These are phyloP conservation scores for Xylaria sp. DNA, from an alignment of 2,329 filamentous ascomycete species.

Conservation along the genomic window DNA sequence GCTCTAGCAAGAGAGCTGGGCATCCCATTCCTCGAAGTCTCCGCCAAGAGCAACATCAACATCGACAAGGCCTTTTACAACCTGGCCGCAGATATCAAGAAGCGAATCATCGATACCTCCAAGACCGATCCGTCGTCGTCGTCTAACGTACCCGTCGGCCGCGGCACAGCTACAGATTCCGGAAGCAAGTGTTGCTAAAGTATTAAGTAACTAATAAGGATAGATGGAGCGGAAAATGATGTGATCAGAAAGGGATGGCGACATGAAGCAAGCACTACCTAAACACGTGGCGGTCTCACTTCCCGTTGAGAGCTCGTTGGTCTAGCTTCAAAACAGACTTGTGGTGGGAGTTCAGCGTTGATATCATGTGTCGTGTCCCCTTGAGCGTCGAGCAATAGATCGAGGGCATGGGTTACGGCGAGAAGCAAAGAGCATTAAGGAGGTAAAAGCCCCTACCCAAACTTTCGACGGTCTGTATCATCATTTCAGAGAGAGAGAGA, in stretches of 20 bases:
- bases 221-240: constrained; percentile 26
- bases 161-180: constrained; percentile 64
- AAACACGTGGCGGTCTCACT: constrained; percentile 18
- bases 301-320: constrained; percentile 23
- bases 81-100: constrained; percentile 97
- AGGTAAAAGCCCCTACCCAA: constrained; percentile 16
- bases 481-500: constrained; percentile 20
- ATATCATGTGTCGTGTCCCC: constrained; percentile 30
- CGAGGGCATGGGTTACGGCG: constrained; percentile 24
- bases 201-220: background rate
- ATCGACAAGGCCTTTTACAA: constrained; percentile 99
- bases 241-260: constrained; percentile 15
- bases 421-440: constrained; percentile 12
- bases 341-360: constrained; percentile 25
- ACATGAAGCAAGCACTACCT: constrained; percentile 8
- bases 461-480: constrained; percentile 36
- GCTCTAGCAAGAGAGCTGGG: constrained; percentile 93
- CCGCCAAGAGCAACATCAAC: constrained; percentile 99
- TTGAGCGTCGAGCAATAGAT: constrained; percentile 33
- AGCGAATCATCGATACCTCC: constrained; percentile 91
- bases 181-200: constrained; percentile 80
- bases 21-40: constrained; percentile 98
- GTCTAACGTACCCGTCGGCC: constrained; percentile 74
- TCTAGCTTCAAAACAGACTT: constrained; percentile 20
- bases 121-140: constrained; percentile 75